Base-by-base conservation (phyloP, 129 eudicot genomes). In the Lactuca sativa region DNA sequence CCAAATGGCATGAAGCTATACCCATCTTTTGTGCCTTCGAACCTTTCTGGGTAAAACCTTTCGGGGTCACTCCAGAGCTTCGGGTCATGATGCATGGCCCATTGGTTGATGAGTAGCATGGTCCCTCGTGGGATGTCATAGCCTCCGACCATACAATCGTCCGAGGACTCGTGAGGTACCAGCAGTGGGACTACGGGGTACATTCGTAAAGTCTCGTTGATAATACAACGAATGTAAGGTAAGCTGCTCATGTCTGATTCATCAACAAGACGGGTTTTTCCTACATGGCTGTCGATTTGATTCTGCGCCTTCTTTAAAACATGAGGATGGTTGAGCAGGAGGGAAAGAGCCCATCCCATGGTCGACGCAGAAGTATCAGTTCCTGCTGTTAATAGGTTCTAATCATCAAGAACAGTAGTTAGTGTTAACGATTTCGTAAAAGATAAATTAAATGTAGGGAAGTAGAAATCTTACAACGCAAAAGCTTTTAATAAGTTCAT, bases 171-270 rank as follows among this genome's bases (percentile, higher is more conserved):
- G 9, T 34, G 37, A 34, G 37, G 37, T 34, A 34, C 37, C 37
- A 34, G 37, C 37, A 34, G 4, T 4, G 37, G 88, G 3, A 70
- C 73, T 34, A 69, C 52, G 9, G 88, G 88, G 68, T 52, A 59
- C 69, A 79, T 60, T 40, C 88, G 56, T 21, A 83, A 9, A 17
- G 84, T 79, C 70, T 83, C 88, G 14, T 80, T 54, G 40, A 83
- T 67, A 40, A 83, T 72, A 64, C 77, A 76, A 0, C 53, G 32
- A 9, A 83, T 75, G 64, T 79, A 83, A 7, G 84, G 88, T 15
- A 83, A 84, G 41, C 37, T 17, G 37, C 65, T 31, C n/a, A 59
- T 1, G 48, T 83, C 88, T 0, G 79, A 41, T 51, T 41, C 21
- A 18, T 18, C 21, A 18, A 18, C 21, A 18, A 18, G 21, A 18